Base-by-base conservation (phyloP, 257 asterid species). In the Salvia rosmarinus region DNA sequence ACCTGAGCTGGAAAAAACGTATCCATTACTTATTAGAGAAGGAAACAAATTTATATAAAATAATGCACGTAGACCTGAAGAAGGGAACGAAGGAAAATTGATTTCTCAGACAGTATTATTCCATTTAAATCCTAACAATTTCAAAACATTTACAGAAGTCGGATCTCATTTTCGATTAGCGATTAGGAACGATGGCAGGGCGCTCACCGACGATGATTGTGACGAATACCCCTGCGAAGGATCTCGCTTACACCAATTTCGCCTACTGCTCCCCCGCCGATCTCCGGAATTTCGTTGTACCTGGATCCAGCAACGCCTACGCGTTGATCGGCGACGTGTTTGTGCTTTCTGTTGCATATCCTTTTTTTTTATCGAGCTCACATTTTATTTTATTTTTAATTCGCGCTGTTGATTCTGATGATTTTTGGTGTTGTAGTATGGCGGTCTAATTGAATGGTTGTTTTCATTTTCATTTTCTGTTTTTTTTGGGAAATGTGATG, bases 281-380 rank as follows among this genome's bases (percentile, higher is more conserved):
- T 91, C 83, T 86, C 79, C 84, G 85, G 4, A 83, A 76, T 69
- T 91, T 89, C 86, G 28, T 83, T 42, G 84, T 80, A 1, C 89
- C 92, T 63, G 95, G 91, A 85, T 83, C 95, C 54, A 76, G 76
- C 32, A 66, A 76, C 56, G 91, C 94, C 21, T 87, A 76, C 71
- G 99, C 85, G 47, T 62, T 74, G 73, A 46, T 91, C 67, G 87
- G 82, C 67, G 94, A 95, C 68, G 85, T 78, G 4, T 86, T 86
- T 50, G 96, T 95, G 55, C 99, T 95, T 35, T 79, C 91, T 32
- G 16, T 95, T 32, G 70, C 81, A 95, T 95, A 95, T 95, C 99
- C 99, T 94, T 90, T 61, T 52, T 94, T 90, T 61, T 52, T 6
- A 43, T 32, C 64, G 54, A 60, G 66, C 65, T 77, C 54, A 23